Percentiles rank a stretch among this genome's conserved stretches.
Conservation (phyloP, 306 rosid species). For the Myrica gale region DNA sequence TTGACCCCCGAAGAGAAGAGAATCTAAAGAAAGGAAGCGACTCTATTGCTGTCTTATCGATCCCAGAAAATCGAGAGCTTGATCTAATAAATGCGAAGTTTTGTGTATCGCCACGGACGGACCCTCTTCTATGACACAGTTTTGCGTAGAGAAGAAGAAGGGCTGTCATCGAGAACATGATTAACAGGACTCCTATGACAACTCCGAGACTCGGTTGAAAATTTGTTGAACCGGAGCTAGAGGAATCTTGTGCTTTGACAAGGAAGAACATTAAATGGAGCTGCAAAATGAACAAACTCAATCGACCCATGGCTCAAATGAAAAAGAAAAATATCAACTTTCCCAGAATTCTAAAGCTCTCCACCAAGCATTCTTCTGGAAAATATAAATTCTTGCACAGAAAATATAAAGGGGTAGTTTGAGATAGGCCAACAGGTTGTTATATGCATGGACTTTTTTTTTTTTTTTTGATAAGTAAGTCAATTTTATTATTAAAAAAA, state of each 20-base stretch:
- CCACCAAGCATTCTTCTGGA: conserved; percentile 30
- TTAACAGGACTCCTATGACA: conserved; percentile 55
- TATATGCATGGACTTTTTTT: conserved; percentile 13
- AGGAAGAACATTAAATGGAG: conserved; percentile 35
- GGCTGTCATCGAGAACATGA: conserved; percentile 60
- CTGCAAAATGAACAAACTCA: conserved; percentile 25
- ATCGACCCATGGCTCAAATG: conserved; percentile 35
- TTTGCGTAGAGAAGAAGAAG: conserved; percentile 63
- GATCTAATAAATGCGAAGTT: conserved; percentile 35
- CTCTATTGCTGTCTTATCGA: conserved; percentile 78
- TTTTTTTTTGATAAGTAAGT: no score
- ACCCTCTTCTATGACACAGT: conserved; percentile 41
- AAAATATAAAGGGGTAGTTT: conserved; percentile 24
- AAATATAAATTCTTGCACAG: conserved; percentile 1
- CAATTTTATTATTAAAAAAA: no score
- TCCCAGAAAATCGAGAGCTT: conserved; percentile 73
- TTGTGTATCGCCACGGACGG: conserved; percentile 21
- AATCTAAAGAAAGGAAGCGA: conserved; percentile 94
- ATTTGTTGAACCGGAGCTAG: conserved; percentile 5
- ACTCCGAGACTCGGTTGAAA: conserved; percentile 71
- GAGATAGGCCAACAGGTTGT: conserved; percentile 25
- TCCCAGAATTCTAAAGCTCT: conserved; percentile 22
- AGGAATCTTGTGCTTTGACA: conserved; percentile 45
- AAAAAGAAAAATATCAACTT: not conserved
- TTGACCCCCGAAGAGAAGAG: conserved; percentile 80